A percentile compares a stretch with the other conserved stretches of the same genome.
Conservation (phyloP, 208 protist species). For the Trypanosoma melophagium region DNA sequence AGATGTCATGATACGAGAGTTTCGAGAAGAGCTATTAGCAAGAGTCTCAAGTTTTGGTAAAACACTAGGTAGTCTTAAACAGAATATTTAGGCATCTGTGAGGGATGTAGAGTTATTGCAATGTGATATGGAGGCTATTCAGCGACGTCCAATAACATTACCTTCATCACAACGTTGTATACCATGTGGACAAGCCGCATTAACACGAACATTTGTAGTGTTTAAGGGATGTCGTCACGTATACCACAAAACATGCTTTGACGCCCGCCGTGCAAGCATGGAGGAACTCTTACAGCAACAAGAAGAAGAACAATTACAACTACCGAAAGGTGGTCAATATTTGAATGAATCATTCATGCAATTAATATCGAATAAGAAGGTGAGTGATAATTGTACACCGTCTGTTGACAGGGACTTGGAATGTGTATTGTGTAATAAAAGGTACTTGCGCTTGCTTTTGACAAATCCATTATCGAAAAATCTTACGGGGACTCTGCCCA, state of each 20-base stretch:
- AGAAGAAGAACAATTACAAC: neutral
- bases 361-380: neutral
- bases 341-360: too few relatives aligned
- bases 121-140: slow-evolving; percentile 4
- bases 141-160: slow-evolving; percentile 1
- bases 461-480: slow-evolving; percentile 23
- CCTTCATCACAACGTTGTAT: slow-evolving; percentile 18
- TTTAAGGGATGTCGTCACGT: slow-evolving; percentile 48
- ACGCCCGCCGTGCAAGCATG: slow-evolving; percentile 19
- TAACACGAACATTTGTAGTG: slow-evolving; percentile 39
- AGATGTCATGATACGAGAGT: slow-evolving; percentile 36
- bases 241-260: slow-evolving; percentile 48
- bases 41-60: slow-evolving; percentile 31
- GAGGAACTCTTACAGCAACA: slow-evolving; percentile 7
- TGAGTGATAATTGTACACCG: neutral
- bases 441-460: slow-evolving; percentile 24
- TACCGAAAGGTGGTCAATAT: neutral
- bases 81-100: slow-evolving; percentile 26
- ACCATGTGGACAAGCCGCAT: slow-evolving; percentile 33
- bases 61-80: slow-evolving; percentile 19
- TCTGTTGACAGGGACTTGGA: neutral
- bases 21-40: slow-evolving; percentile 44
- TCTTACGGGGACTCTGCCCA: neutral
- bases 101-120: slow-evolving; percentile 28
- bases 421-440: slow-evolving; percentile 28